A percentile compares a stretch with the other conserved stretches of the same genome.
Evolutionary conservation across 495 filamentous ascomycete genomes (phyloP).

Genomic region (Aspergillus coremiiformis): DNA sequence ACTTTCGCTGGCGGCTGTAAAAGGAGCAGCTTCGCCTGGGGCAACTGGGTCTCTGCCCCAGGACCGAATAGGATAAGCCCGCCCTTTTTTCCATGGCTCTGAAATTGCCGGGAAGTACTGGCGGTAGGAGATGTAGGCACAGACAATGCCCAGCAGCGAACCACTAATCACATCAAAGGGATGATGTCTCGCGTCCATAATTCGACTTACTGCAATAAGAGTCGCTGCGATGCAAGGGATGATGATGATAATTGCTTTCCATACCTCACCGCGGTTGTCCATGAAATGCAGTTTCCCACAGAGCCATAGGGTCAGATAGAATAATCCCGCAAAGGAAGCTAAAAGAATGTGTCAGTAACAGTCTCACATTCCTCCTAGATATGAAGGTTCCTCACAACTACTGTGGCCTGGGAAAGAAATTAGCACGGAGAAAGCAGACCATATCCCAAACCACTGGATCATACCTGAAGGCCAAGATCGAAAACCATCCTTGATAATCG

Average conservation of each 20-base stretch:
- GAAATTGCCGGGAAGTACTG: constrained; percentile 52
- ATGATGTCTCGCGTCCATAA: constrained; percentile 80
- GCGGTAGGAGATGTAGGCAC: constrained; percentile 43
- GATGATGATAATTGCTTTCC: constrained; percentile 63
- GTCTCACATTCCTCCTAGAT: not conserved
- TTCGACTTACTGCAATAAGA: constrained; percentile 48
- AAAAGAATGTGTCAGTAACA: constrained; percentile 6
- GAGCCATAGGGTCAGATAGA: constrained; percentile 65
- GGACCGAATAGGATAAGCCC: constrained; percentile 53
- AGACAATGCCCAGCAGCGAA: constrained; percentile 52
- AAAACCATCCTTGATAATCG: constrained; percentile 75
- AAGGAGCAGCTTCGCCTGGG: constrained; percentile 14
- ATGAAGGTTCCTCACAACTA: constrained; percentile 39
- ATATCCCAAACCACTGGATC: constrained; percentile 13
- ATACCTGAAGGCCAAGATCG: constrained; percentile 71
- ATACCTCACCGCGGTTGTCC: constrained; percentile 66
- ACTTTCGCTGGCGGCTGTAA: constrained; percentile 16
- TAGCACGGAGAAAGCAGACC: constrained; percentile 14
- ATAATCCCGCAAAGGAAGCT: constrained; percentile 68
- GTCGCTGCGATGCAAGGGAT: constrained; percentile 49
- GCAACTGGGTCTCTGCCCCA: constrained; percentile 43
- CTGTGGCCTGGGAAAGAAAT: constrained; percentile 33
- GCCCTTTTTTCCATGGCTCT: constrained; percentile 52
- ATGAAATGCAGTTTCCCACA: constrained; percentile 49
- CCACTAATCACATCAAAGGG: constrained; percentile 84